Base-by-base conservation (phyloP, 352 stramenopile genomes). In the Lagenidium giganteum region DNA sequence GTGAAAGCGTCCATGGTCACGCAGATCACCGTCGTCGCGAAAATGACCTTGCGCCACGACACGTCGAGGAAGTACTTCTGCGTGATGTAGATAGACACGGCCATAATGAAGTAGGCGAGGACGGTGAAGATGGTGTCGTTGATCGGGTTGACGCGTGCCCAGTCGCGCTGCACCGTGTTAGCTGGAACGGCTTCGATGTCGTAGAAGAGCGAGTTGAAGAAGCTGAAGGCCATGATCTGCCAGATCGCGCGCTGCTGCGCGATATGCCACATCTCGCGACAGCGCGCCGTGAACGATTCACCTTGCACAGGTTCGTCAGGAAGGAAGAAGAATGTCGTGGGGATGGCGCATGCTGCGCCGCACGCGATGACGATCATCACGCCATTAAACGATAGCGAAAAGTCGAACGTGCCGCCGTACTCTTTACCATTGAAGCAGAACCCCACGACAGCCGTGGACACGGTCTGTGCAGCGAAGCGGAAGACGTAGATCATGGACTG, bases 361-460 rank as follows among this genome's bases (percentile, higher is more conserved):
- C 70, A 53, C 1, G 67, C 61, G 22, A 81, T 29, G 36, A 75
- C 64, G 3, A 70, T 31, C 49, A 64, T 78, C 7, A 81, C 21
- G 27, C 59, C 41, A 0, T 54, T 49, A 37, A 82, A 75, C 7
- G 54, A 58, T 12, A 84, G 21, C 11, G 57, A 70, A 23, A 70
- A 80, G 47, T 67, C 45, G 31, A 82, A 84, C 17, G 42, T 34
- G 11, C 68, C 64, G 18, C 64, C 64, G 43, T 79, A 83, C 3
- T 72, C 32, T 13, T 61, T 44, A 5, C 68, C 66, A 36, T 84
- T 84, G 53, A 80, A 71, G 22, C 39, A 44, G 32, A 84, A 77
- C 5, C 55, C 68, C 13, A 57, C 64, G 17, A 76, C 31, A 7
- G 46, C 46, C n/a, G 23, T 42, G 20, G 46, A 38, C 9, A 54